A percentile compares a stretch with the other conserved stretches of the same genome.
Conservation (phyloP, 2,329 filamentous ascomycete genomes). For the Rutstroemia sp. region DNA sequence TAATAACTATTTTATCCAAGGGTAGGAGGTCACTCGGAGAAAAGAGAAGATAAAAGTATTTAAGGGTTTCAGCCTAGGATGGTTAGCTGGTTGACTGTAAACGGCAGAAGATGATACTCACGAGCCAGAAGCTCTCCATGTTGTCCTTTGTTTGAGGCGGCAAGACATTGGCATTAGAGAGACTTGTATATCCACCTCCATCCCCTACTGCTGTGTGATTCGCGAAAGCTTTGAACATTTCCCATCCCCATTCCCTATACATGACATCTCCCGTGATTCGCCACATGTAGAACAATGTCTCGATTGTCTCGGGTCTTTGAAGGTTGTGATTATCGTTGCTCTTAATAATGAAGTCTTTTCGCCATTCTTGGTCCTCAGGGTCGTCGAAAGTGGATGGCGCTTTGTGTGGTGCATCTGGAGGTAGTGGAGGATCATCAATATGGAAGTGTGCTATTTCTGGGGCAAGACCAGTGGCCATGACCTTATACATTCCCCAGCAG, state of each 20-base stretch:
- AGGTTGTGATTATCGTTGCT: conserved; percentile 84
- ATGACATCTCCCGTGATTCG: conserved; percentile 84
- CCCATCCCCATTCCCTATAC: conserved; percentile 96
- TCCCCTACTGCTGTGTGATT: conserved; percentile 75
- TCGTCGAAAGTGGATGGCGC: conserved; percentile 44
- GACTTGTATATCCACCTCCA: conserved; percentile 72
- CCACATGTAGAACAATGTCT: conserved; percentile 97
- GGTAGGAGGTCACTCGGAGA: conserved; percentile 75
- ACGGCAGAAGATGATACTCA: conserved; percentile 37
- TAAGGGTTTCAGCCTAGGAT: conserved; percentile 82
- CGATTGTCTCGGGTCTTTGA: conserved; percentile 93
- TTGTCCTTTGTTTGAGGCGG: conserved; percentile 72
- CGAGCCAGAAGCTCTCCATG: conserved; percentile 99
- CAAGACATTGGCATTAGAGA: conserved; percentile 65
- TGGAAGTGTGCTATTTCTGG: conserved; percentile 92
- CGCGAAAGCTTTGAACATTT: conserved; percentile 92
- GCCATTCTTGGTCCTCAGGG: conserved; percentile 54
- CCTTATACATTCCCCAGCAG: conserved; percentile 96
- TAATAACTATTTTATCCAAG: conserved; percentile 81
- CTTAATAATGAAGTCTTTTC: conserved; percentile 73
- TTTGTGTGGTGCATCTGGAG: conserved; percentile 47
- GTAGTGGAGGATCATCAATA: conserved; percentile 59
- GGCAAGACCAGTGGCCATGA: conserved; percentile 83
- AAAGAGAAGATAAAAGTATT: conserved; percentile 96
- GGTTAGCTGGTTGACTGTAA: conserved; percentile 12